phyloP scores from a whole-genome alignment of 768 basidiomycete species.

The Boletales sp. region DNA sequence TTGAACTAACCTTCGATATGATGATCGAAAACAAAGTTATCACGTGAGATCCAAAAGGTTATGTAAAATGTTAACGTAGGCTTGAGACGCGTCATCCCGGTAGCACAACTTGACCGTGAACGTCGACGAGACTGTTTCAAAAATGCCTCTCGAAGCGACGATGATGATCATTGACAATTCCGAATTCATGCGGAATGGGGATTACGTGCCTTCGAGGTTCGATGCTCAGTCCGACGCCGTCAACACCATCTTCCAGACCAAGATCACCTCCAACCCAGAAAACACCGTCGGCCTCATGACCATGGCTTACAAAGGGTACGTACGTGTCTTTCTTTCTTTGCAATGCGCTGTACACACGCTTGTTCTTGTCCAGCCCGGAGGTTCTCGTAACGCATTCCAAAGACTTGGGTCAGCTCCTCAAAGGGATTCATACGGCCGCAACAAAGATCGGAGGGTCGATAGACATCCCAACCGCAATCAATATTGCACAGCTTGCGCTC shows the following conservation, averaged over 20 bases:
- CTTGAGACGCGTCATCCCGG: conserved; percentile 26
- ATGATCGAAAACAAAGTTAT: no score
- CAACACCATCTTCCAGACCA: conserved; percentile 84
- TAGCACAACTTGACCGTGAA: conserved; percentile 5
- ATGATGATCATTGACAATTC: conserved; percentile 99
- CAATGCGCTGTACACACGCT: not conserved
- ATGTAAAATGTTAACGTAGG: conserved; percentile 11
- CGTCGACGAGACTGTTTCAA: conserved; percentile 27
- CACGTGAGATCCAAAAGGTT: conserved; percentile 4
- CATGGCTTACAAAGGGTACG: conserved; percentile 94
- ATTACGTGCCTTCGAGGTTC: conserved; percentile 83
- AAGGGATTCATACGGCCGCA: conserved; percentile 69
- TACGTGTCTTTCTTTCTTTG: conserved; percentile 6
- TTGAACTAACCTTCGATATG: no score
- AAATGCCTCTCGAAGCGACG: conserved; percentile 95
- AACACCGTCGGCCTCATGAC: conserved; percentile 98
- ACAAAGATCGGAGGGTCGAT: conserved; percentile 74
- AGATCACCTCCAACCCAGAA: conserved; percentile 95
- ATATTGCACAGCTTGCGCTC: conserved; percentile 91
- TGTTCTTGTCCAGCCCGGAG: conserved; percentile 61
- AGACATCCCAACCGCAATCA: conserved; percentile 87
- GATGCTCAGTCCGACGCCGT: conserved; percentile 92
- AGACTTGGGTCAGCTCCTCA: conserved; percentile 88
- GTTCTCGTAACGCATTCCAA: conserved; percentile 95
- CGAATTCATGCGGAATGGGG: conserved; percentile 95